phyloP scores from a whole-genome alignment of 2,329 filamentous ascomycete species.

The Clarireedia homoeocarpa region DNA sequence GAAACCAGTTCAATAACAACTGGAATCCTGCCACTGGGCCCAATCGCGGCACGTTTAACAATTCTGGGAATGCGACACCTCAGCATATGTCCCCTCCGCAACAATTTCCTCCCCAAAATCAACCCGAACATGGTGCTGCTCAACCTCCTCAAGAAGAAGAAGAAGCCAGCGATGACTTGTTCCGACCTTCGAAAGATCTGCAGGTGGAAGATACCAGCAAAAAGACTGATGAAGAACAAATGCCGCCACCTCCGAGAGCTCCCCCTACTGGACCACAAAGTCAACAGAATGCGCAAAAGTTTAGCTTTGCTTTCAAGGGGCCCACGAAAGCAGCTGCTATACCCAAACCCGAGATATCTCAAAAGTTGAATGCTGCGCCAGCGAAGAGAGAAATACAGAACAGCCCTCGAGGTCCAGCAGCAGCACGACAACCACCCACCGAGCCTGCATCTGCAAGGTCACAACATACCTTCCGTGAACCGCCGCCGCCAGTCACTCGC shows the following conservation, averaged over 20 bases:
- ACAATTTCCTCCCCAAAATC: constrained; percentile 20
- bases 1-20: constrained; percentile 56
- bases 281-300: constrained; percentile 50
- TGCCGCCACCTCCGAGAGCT: constrained; percentile 45
- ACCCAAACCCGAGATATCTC: constrained; percentile 55
- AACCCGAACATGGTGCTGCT: constrained; percentile 19
- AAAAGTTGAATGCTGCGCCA: constrained; percentile 54
- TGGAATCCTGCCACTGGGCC: constrained; percentile 52
- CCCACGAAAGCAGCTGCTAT: constrained; percentile 51
- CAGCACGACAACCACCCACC: constrained; percentile 40
- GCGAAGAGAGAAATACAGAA: constrained; percentile 19
- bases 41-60: constrained; percentile 38
- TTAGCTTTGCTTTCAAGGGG: constrained; percentile 89
- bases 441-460: constrained; percentile 44
- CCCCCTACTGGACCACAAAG: constrained; percentile 36
- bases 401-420: constrained; percentile 32
- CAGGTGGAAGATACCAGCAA: constrained; percentile 53
- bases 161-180: constrained; percentile 50
- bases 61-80: constrained; percentile 30
- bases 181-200: constrained; percentile 56
- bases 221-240: constrained; percentile 42
- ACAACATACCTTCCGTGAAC: constrained; percentile 25
- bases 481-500: constrained; percentile 36
- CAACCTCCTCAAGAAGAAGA: constrained; percentile 30
- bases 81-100: constrained; percentile 28